Conservation (phyloP, 2,329 filamentous ascomycete genomes). For the Botrytis deweyae region DNA sequence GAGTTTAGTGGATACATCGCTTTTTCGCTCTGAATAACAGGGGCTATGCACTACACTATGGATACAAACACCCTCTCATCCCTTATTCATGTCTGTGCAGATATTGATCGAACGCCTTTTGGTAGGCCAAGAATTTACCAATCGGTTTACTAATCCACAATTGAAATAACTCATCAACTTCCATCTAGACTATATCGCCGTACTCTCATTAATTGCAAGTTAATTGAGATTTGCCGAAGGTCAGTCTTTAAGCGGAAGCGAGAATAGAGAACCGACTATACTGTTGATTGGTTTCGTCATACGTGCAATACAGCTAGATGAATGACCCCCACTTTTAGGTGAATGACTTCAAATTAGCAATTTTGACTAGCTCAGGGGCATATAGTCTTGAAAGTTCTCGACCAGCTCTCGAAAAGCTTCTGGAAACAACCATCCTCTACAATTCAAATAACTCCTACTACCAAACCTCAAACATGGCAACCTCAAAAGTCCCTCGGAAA, state of each 20-base stretch:
- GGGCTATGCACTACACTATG: neutral
- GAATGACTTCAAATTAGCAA: neutral
- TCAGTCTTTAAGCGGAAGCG: neutral
- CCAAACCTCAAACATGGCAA: neutral
- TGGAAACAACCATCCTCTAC: neutral
- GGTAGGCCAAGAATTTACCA: too few species aligned
- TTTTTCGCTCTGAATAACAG: too few species aligned
- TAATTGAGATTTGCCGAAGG: neutral
- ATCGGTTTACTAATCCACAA: neutral
- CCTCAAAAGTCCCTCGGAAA: conserved; percentile 2
- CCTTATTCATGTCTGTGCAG: neutral
- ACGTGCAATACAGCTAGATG: neutral
- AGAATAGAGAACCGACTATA: neutral
- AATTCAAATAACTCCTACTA: neutral
- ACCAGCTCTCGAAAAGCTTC: neutral
- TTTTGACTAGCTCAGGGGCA: neutral
- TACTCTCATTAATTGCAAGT: neutral
- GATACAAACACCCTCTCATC: neutral
- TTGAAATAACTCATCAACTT: neutral
- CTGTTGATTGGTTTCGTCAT: neutral
- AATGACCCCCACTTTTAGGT: neutral
- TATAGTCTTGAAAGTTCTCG: neutral
- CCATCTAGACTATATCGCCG: neutral
- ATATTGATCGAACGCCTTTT: neutral
- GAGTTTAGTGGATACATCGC: neutral